These are phyloP conservation scores for Dorcoceras hygrometricum DNA, from an alignment of 257 asterid genomes.

Conservation along the genomic window DNA sequence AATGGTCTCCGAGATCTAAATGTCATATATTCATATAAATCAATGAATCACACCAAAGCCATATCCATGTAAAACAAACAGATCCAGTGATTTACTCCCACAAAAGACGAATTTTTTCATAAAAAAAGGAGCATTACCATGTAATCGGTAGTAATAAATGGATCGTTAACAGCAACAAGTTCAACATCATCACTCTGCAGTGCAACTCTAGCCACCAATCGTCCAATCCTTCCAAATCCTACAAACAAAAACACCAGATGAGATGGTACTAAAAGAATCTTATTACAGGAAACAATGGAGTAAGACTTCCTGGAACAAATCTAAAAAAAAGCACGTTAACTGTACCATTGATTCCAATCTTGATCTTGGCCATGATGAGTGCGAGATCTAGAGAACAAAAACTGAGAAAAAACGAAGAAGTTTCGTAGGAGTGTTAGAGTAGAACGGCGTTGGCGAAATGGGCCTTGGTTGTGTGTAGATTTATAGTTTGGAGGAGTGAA, in stretches of 20 bases:
- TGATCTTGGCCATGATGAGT: slow-evolving; percentile 61
- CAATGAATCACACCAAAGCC: neutral
- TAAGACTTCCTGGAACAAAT: neutral
- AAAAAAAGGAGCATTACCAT: slow-evolving; percentile 40
- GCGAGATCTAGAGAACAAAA: slow-evolving; percentile 17
- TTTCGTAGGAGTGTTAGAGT: neutral
- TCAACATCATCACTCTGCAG: slow-evolving; percentile 73
- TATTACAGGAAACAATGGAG: neutral
- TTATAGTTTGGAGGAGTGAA: neutral
- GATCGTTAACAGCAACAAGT: slow-evolving; percentile 89
- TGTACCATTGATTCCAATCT: slow-evolving; percentile 85
- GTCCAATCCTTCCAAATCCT: slow-evolving; percentile 92
- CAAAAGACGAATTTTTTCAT: neutral
- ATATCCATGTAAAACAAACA: neutral
- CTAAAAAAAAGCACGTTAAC: neutral
- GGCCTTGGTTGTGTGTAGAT: slow-evolving; percentile 9
- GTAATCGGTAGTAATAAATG: slow-evolving; percentile 73
- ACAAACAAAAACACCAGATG: slow-evolving; percentile 4
- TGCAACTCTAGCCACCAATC: slow-evolving; percentile 86
- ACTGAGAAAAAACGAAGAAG: neutral
- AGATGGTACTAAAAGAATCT: neutral
- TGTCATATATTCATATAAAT: neutral
- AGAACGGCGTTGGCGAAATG: neutral
- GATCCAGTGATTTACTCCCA: neutral
- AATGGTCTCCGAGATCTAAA: neutral